phyloP scores from a whole-genome alignment of 139 green algal genomes.

The Coelastrella sp. region DNA sequence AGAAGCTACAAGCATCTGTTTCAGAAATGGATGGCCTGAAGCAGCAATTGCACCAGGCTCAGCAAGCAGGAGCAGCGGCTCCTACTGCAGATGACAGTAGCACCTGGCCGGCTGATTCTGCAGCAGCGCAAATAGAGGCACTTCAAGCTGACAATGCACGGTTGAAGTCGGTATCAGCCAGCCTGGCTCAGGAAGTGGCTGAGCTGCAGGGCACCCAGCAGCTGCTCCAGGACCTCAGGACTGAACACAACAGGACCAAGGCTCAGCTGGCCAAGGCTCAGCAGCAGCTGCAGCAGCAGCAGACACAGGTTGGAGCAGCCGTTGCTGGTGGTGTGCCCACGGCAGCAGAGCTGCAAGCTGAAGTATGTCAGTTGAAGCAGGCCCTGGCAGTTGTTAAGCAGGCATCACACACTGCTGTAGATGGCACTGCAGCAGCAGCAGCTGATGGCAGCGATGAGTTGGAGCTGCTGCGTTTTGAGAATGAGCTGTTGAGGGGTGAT shows the following conservation, averaged over 20 bases:
- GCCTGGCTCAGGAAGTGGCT: not conserved
- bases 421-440: not conserved
- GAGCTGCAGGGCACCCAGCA: not conserved
- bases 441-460: slow-evolving; percentile 27
- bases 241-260: not conserved
- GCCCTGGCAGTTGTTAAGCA: not conserved
- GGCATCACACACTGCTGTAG: not conserved
- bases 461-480: slow-evolving; percentile 41
- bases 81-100: not conserved
- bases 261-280: slow-evolving; percentile 32
- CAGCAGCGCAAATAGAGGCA: not conserved
- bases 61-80: not conserved
- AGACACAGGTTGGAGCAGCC: not conserved
- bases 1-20: not conserved
- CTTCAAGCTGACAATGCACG: slow-evolving; percentile 7
- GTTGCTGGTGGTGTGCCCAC: not conserved
- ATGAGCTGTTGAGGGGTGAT: slow-evolving; percentile 43
- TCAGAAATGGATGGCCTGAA: not conserved
- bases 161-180: slow-evolving; percentile 19
- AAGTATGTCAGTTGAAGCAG: slow-evolving; percentile 23
- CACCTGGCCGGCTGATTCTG: not conserved
- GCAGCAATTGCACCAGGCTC: slow-evolving; percentile 14
- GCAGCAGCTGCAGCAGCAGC: slow-evolving; percentile 24
- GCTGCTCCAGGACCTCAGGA: slow-evolving; percentile 23
- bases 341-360: not conserved